Evolutionary conservation across 305 asterid genomes (phyloP).

Genomic region (Fraxinus xanthoxyloides): DNA sequence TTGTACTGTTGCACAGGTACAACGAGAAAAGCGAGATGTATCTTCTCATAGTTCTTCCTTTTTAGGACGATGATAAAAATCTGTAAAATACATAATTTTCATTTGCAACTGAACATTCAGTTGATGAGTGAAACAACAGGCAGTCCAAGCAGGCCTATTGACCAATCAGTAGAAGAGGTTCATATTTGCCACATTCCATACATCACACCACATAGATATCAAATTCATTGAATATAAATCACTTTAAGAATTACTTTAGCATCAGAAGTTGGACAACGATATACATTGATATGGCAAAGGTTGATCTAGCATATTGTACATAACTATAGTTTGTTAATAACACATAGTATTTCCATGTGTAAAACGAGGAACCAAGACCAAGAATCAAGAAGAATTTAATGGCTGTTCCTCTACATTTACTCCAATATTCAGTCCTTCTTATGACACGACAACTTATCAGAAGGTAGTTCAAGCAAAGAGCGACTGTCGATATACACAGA

Average conservation of each 20-base stretch:
- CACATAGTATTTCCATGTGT: not conserved
- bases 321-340: not conserved
- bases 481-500: not conserved
- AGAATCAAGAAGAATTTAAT: not conserved
- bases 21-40: not conserved
- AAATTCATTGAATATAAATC: not conserved
- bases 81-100: not conserved
- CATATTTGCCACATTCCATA: not conserved
- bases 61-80: not conserved
- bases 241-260: not conserved
- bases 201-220: not conserved
- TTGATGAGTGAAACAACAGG: not conserved
- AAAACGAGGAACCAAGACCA: not conserved
- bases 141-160: not conserved
- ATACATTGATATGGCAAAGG: not conserved
- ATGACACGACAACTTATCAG: not conserved
- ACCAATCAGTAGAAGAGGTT: not conserved
- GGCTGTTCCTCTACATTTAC: not conserved
- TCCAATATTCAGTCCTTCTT: not conserved
- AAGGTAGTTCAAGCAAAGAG: not conserved
- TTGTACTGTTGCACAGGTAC: not conserved
- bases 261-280: not conserved
- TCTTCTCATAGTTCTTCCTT: not conserved
- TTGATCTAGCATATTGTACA: not conserved
- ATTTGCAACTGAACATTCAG: not conserved